phyloP scores from a whole-genome alignment of 2,329 filamentous ascomycete species.

The Ramularia collo-cygni region DNA sequence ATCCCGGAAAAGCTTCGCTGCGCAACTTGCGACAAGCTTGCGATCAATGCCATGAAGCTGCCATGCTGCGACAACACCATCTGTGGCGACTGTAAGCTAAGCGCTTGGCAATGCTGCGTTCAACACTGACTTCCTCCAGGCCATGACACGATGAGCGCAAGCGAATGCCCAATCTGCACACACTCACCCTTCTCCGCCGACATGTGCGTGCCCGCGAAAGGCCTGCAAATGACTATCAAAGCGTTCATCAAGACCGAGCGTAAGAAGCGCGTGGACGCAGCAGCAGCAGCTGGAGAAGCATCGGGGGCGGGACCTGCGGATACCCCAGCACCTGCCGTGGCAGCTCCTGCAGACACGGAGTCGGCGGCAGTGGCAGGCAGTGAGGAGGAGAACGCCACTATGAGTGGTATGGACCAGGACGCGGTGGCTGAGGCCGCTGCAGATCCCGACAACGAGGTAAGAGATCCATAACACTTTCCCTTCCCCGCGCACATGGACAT shows the following conservation, averaged over 20 bases:
- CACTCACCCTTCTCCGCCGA: constrained; percentile 81
- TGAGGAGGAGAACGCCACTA: constrained; percentile 2
- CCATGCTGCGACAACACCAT: constrained; percentile 95
- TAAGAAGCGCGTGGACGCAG: constrained; percentile 47
- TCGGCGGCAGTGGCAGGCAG: constrained; percentile 6
- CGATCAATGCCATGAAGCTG: constrained; percentile 81
- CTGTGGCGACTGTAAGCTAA: constrained; percentile 76
- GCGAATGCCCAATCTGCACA: constrained; percentile 76
- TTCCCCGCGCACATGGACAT: too few species aligned
- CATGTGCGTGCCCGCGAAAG: constrained; percentile 83
- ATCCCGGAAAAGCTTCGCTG: constrained; percentile 96
- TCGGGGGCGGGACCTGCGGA: constrained; percentile 2
- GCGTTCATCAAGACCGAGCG: constrained; percentile 86
- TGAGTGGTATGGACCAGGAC: not conserved
- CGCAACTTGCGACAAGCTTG: constrained; percentile 85
- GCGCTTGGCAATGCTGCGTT: constrained; percentile 7
- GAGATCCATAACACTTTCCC: constrained; percentile 3
- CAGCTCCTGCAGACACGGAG: constrained; percentile 7
- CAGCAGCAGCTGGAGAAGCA: constrained; percentile 7
- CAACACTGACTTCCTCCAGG: constrained; percentile 43
- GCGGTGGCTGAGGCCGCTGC: constrained; percentile 8
- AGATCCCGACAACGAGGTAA: constrained; percentile 11
- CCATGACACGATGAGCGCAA: constrained; percentile 55
- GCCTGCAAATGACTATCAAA: constrained; percentile 83
- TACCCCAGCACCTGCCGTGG: constrained; percentile 7